Percentiles rank a stretch among this genome's conserved stretches.
phyloP scores from a whole-genome alignment of 306 rosid species.

The Leucaena leucocephala region DNA sequence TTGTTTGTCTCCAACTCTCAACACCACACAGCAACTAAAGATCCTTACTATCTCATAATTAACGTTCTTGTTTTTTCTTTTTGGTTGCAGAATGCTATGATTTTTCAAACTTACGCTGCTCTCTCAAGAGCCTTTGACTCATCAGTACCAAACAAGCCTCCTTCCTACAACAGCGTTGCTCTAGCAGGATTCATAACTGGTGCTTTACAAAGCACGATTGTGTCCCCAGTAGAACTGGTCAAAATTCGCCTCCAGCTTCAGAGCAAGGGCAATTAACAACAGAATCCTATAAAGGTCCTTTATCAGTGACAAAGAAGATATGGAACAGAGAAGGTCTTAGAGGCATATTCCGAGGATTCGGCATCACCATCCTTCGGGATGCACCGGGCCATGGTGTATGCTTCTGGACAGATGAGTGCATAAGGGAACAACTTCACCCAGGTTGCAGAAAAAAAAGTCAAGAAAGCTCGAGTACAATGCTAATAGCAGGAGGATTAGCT shows the following conservation, averaged over 20 bases:
- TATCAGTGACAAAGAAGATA: slow-evolving; percentile 51
- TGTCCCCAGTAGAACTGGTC: slow-evolving; percentile 66
- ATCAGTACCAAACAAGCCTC: slow-evolving; percentile 47
- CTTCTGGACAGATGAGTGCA: slow-evolving; percentile 73
- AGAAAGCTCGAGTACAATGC: slow-evolving; percentile 71
- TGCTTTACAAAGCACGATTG: slow-evolving; percentile 62
- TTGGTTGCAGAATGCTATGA: slow-evolving; percentile 71
- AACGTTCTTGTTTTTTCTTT: background rate
- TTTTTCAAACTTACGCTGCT: slow-evolving; percentile 71
- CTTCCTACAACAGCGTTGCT: slow-evolving; percentile 65
- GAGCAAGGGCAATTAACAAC: slow-evolving; percentile 26
- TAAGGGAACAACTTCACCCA: slow-evolving; percentile 76
- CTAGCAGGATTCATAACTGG: slow-evolving; percentile 75
- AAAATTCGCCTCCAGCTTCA: slow-evolving; percentile 78
- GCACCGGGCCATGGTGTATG: slow-evolving; percentile 70
- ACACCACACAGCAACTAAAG: too few relatives aligned
- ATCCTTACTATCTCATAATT: background rate
- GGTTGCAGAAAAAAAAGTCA: slow-evolving; percentile 61
- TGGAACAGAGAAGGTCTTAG: slow-evolving; percentile 61
- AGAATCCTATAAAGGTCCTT: slow-evolving; percentile 50
- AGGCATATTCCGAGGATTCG: slow-evolving; percentile 69
- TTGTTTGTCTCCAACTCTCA: too few relatives aligned
- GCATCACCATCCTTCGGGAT: slow-evolving; percentile 72
- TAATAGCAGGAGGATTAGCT: slow-evolving; percentile 78
- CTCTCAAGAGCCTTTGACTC: slow-evolving; percentile 59